phyloP scores from a whole-genome alignment of 441 rosid genomes.

The Theobroma grandiflorum region DNA sequence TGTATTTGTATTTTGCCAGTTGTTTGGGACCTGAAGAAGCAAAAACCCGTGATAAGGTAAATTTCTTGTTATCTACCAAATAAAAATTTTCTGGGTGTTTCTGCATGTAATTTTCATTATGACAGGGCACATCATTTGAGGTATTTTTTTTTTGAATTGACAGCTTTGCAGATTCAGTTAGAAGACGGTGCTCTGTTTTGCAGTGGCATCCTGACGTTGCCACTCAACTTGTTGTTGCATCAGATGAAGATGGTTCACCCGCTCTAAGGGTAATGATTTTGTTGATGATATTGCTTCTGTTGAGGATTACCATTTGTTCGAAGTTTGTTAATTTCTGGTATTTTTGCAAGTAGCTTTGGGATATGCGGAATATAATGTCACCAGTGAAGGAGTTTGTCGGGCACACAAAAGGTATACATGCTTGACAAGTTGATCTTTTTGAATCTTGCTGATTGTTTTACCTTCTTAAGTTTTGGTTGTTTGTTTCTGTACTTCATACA shows the following conservation, averaged over 20 bases:
- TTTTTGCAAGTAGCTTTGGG: slow-evolving; percentile 85
- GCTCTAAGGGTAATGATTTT: slow-evolving; percentile 69
- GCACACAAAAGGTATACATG: slow-evolving; percentile 78
- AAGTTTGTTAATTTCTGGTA: slow-evolving; percentile 11
- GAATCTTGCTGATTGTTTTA: not conserved
- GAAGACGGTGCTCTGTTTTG: slow-evolving; percentile 96
- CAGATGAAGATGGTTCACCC: slow-evolving; percentile 94
- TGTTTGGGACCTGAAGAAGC: slow-evolving; percentile 98
- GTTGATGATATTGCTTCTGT: slow-evolving; percentile 23
- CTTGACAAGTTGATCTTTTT: not conserved
- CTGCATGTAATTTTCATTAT: slow-evolving; percentile 11
- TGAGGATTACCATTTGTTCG: slow-evolving; percentile 15
- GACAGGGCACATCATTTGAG: not conserved
- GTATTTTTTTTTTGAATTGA: slow-evolving; percentile 35
- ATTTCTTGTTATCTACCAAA: slow-evolving; percentile 27
- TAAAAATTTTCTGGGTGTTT: slow-evolving; percentile 16
- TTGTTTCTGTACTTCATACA: not conserved
- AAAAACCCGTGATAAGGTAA: slow-evolving; percentile 94
- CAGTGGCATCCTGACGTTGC: slow-evolving; percentile 99
- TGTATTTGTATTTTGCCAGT: slow-evolving; percentile 52
- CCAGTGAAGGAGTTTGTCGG: slow-evolving; percentile 93
- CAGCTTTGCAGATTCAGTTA: slow-evolving; percentile 90
- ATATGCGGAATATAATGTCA: slow-evolving; percentile 89
- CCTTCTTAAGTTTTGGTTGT: not conserved
- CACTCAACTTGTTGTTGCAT: slow-evolving; percentile 97